Base-by-base conservation (phyloP, 1,284 basidiomycete species). In the Pyrrhoderma lamaoense region DNA sequence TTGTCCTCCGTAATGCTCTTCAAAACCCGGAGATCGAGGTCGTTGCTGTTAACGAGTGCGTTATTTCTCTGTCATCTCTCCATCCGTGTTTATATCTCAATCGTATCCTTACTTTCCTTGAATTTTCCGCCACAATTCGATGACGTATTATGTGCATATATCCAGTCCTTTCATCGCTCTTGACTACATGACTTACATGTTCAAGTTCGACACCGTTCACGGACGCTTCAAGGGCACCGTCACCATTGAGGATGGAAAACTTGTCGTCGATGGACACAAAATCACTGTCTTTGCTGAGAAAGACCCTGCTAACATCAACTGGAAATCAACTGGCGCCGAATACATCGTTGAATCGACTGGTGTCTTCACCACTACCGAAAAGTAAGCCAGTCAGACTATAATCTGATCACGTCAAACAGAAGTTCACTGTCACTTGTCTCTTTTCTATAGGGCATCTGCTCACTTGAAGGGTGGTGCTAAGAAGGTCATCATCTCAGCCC, bases 401-500 rank as follows among this genome's bases (percentile, higher is more conserved):
- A 22, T 35, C 8, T 34, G 18, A 44, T 7, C 27, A 31, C 5
- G 16, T 8, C 37, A 4, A 27, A 23, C 39, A 19, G 22, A 16
- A 3, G 44, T 27, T 42, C 31, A 37, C 45, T 31, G 9, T 8
- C n/a, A 8, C 25, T 9, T n/a, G 43, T 43, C 38, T 52, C 16
- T 37, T 36, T n/a, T 38, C 14, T 42, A 44, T 52, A 94, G 91
- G 78, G 95, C 96, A 56, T 78, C 78, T 51, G 85, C 83, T 61
- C 95, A 99, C 78, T 78, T 99, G 74, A 94, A 96, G 76, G 95
- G 96, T 66, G 96, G 96, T 70, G 95, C 96, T 69, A 98, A 99
- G 86, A 99, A 98, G 80, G 95, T 99, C 68, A 80, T 99, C 76
- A 99, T 99, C 81, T 97, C 95, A 61, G 96, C 95, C 52, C 95